Conservation (phyloP, 345 rosid genomes). For the Erucastrum elatum region DNA sequence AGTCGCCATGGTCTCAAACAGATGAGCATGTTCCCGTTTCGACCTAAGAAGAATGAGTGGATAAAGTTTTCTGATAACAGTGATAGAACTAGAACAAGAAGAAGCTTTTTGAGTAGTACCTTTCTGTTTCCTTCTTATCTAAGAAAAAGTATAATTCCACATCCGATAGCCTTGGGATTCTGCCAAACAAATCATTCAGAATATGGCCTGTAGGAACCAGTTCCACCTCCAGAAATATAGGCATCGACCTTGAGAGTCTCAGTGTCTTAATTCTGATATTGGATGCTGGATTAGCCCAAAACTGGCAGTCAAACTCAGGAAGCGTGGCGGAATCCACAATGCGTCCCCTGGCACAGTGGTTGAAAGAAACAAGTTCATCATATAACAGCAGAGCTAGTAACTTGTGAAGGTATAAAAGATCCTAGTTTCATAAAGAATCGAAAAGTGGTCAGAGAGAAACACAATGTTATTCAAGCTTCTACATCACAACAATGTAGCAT, state of each 20-base stretch:
- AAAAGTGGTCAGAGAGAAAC: too few species aligned
- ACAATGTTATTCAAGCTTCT: background rate
- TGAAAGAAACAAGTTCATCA: slow-evolving; percentile 30
- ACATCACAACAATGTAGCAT: slow-evolving; percentile 12
- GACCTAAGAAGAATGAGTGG: slow-evolving; percentile 22
- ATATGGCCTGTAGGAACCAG: slow-evolving; percentile 43
- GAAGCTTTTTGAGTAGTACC: slow-evolving; percentile 46
- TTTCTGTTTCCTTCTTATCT: slow-evolving; percentile 39
- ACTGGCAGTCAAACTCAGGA: slow-evolving; percentile 45
- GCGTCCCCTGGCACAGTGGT: slow-evolving; percentile 49
- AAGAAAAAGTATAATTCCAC: slow-evolving; percentile 59
- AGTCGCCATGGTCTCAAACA: slow-evolving; percentile 44
- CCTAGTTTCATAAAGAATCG: background rate
- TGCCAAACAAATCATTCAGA: slow-evolving; percentile 38
- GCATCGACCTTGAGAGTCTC: slow-evolving; percentile 48
- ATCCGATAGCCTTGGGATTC: slow-evolving; percentile 46
- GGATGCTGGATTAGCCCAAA: slow-evolving; percentile 52
- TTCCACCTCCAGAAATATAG: slow-evolving; percentile 46
- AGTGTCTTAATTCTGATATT: slow-evolving; percentile 45
- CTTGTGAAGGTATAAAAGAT: slow-evolving; percentile 9
- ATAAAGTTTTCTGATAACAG: background rate
- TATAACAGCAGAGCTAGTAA: slow-evolving; percentile 5
- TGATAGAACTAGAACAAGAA: slow-evolving; percentile 16
- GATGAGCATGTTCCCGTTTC: slow-evolving; percentile 26
- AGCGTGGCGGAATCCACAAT: slow-evolving; percentile 38